Base-by-base conservation (phyloP, 257 asterid genomes). In the Perilla frutescens region DNA sequence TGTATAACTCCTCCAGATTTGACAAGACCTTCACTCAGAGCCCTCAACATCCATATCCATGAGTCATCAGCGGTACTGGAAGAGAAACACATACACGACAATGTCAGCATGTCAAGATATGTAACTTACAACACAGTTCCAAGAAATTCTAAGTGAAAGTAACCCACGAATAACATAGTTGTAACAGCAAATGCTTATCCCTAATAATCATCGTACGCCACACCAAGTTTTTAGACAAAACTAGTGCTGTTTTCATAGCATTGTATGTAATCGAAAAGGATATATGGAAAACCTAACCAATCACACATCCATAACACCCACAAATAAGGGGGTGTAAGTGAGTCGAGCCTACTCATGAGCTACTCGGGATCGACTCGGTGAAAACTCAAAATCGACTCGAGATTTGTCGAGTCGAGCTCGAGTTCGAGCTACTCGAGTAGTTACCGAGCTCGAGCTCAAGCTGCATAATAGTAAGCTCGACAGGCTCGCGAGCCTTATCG, bases 51-150 rank as follows among this genome's bases (percentile, higher is more conserved):
- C 47, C 51, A 44, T 11, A 13, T 41, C 47, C 51, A 44, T 11
- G 63, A 56, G 43, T 77, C 67, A 29, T 76, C n/a, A 77, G 37
- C 81, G 81, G 69, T 70, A 77, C 81, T 70, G 77, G 7, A 70
- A 11, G 34, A 44, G 26, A n/a, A 1, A 13, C 12, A 48, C n/a
- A 45, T 3, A 3, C 13, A 40, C 8, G 7, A 32, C 34, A 67
- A 67, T 1, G 29, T 66, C 3, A 40, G 74, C 54, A 41, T 11
- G 3, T 50, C 1, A 7, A 49, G 45, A 39, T 6, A 26, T 9
- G 15, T 4, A 39, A 49, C 9, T 60, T 2, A 10, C 2, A 10
- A 3, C 47, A 26, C 7, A 39, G 0, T 40, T 12, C 6, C 6
- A 51, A 53, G 7, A 6, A 31, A 36, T 1, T 8, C 11, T 29